Evolutionary conservation across 1,139 yeast species (phyloP), one percentile per base, ranked within the genome.

Genomic region (Nakaseomyces bracarensis): DNA sequence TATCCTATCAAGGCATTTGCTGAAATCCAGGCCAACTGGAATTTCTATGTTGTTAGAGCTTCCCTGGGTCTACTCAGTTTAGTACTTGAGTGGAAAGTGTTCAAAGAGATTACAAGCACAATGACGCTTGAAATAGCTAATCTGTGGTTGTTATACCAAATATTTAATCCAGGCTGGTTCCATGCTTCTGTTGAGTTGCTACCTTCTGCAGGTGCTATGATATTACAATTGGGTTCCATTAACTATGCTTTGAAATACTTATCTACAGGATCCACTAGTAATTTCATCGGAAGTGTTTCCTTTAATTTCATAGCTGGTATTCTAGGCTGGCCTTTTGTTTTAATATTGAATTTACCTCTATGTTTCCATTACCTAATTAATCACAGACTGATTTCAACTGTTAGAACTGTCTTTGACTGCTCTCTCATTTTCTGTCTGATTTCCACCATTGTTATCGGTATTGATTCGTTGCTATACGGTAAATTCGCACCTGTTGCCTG

Each of bases 321-420:
- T 1, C 50, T 82, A 27, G 96, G 97, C 1, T 89, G 97, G 97
- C 96, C 97, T 1, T 89, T 89, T 63, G 77, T 82, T 0, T 63
- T 84, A 45, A 79, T 75, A 0, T 64, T 86, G 43, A 79, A 80
- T 1, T 48, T 74, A 3, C 93, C 95, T 0, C 68, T 79, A 49
- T 72, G 76, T 1, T 38, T 55, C 25, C 60, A 55, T 41, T 52
- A 48, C 30, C 37, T 52, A 3, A 43, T 51, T 18, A 51, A 49
- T 9, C 61, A 60, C 43, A 49, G 48, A 23, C 39, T 60, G 14
- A 60, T 52, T 41, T 54, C 47, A 3, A 51, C 62, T 6, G 39
- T 58, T 13, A 49, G 62, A 25, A 51, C 61, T 3, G 55, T 52
- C 1, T 49, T 65, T n/a, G 68, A 66, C 21, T 49, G 67, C 2